Evolutionary conservation across 257 asterid genomes (phyloP).

Genomic region (Plantago ovata): DNA sequence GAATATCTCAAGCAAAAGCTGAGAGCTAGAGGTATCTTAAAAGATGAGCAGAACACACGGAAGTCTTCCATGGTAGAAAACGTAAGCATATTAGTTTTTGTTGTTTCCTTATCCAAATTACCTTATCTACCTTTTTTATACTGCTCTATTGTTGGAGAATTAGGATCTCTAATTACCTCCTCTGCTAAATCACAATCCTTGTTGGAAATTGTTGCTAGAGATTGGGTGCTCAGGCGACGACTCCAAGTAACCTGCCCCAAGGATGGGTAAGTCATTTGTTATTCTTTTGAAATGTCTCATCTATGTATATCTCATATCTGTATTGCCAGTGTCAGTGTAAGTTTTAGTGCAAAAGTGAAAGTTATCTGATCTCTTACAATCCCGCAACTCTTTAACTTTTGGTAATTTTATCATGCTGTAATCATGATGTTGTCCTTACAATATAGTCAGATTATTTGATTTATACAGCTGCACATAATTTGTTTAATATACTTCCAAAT

Average conservation of each 20-base stretch:
- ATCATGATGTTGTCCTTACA: too few relatives aligned
- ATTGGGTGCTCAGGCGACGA: constrained; percentile 39
- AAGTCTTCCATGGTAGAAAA: constrained; percentile 28
- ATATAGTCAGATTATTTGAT: too few relatives aligned
- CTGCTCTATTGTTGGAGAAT: constrained; percentile 11
- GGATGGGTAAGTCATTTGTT: constrained; percentile 76
- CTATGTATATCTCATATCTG: not conserved
- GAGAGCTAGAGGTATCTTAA: constrained; percentile 90
- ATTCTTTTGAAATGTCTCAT: not conserved
- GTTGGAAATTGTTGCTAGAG: constrained; percentile 39
- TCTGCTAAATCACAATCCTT: constrained; percentile 11
- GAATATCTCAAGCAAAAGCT: constrained; percentile 88
- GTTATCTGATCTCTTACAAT: too few relatives aligned
- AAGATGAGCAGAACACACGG: constrained; percentile 38
- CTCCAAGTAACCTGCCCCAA: constrained; percentile 53
- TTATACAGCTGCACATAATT: too few relatives aligned
- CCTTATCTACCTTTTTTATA: constrained; percentile 7
- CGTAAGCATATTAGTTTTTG: constrained; percentile 36
- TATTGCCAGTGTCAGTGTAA: too few relatives aligned
- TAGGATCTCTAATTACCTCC: not conserved
- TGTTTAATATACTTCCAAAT: too few relatives aligned
- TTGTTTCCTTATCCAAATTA: constrained; percentile 3
- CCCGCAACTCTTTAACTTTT: too few relatives aligned
- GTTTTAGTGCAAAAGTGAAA: too few relatives aligned
- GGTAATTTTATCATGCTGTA: too few relatives aligned